Conservation (phyloP, 2,329 filamentous ascomycete genomes). For the Sclerotinia borealis region DNA sequence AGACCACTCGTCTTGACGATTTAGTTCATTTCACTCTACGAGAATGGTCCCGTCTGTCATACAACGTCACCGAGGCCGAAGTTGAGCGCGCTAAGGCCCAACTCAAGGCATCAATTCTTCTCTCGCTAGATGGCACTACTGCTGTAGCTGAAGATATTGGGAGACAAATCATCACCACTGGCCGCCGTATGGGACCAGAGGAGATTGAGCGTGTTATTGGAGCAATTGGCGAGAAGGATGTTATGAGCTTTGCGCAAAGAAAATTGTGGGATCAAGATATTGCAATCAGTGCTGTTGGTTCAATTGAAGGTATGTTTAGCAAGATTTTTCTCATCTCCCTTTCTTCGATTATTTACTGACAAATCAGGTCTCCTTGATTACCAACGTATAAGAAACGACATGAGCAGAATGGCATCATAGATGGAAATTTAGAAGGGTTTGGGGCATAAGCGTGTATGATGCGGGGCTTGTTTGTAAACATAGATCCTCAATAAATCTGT, state of each 20-base stretch:
- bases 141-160: slow-evolving; percentile 97
- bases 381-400: slow-evolving; percentile 66
- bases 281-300: slow-evolving; percentile 86
- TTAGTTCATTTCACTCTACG: slow-evolving; percentile 97
- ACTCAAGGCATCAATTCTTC: slow-evolving; percentile 95
- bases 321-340: not conserved
- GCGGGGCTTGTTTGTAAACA: slow-evolving; percentile 32
- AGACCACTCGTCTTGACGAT: slow-evolving; percentile 82
- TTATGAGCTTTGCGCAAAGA: slow-evolving; percentile 91
- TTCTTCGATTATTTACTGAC: not conserved
- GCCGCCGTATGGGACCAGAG: slow-evolving; percentile 80
- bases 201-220: slow-evolving; percentile 94
- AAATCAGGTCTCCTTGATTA: slow-evolving; percentile 56
- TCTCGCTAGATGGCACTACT: slow-evolving; percentile 95
- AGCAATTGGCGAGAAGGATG: slow-evolving; percentile 86
- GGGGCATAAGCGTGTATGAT: slow-evolving; percentile 32
- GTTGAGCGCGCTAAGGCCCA: slow-evolving; percentile 98
- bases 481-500: slow-evolving; percentile 27
- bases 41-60: slow-evolving; percentile 93
- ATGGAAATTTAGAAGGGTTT: slow-evolving; percentile 16
- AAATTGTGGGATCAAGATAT: slow-evolving; percentile 98
- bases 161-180: slow-evolving; percentile 96
- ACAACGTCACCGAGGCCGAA: slow-evolving; percentile 82
- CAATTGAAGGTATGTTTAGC: slow-evolving; percentile 64
- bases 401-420: slow-evolving; percentile 64